phyloP scores from a whole-genome alignment of 441 rosid species.

The Pelargonium citronellum region DNA sequence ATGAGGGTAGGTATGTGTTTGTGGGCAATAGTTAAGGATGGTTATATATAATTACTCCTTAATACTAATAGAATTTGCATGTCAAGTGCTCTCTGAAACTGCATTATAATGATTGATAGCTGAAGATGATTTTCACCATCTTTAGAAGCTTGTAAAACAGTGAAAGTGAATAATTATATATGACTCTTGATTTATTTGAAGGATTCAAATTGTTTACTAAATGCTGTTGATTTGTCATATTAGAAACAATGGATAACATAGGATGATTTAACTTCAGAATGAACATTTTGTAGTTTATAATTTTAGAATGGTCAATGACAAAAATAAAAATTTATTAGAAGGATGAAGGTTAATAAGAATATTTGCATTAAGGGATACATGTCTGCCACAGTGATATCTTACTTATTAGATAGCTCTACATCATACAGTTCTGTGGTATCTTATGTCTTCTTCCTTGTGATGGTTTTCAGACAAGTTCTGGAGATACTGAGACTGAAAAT shows the following conservation, averaged over 20 bases:
- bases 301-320: not conserved
- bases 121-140: too few relatives aligned
- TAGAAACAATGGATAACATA: not conserved
- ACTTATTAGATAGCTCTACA: not conserved
- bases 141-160: too few relatives aligned
- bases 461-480: constrained; percentile 48
- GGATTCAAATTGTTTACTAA: not conserved
- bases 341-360: not conserved
- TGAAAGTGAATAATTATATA: too few relatives aligned
- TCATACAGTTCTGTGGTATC: not conserved
- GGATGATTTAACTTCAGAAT: not conserved
- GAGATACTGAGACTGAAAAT: constrained; percentile 45
- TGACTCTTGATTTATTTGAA: not conserved
- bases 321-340: not conserved
- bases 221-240: not conserved
- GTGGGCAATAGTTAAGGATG: too few relatives aligned
- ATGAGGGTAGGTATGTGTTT: too few relatives aligned
- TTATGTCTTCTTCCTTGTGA: constrained; percentile 13
- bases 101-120: not conserved
- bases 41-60: too few relatives aligned
- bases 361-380: not conserved
- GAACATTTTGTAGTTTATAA: not conserved
- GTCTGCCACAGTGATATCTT: not conserved
- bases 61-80: not conserved
- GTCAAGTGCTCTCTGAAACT: not conserved